Evolutionary conservation across 179 eudicot genomes (phyloP).

Genomic region (Corrigiola litoralis): DNA sequence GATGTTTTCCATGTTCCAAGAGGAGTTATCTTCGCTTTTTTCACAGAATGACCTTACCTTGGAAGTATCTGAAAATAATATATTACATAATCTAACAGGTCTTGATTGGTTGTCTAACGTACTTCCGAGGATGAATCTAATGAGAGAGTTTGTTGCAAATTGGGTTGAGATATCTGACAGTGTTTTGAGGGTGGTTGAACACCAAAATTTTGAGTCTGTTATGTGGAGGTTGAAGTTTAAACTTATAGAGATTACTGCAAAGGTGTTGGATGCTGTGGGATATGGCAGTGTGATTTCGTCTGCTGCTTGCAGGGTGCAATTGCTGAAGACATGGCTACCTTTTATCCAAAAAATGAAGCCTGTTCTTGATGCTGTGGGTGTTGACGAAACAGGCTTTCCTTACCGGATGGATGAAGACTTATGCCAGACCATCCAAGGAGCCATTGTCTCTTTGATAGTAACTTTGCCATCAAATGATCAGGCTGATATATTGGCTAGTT

Average conservation of each 20-base stretch:
- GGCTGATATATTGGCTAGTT: constrained; percentile 68
- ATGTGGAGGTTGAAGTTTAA: constrained; percentile 67
- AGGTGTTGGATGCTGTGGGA: constrained; percentile 76
- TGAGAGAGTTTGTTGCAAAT: constrained; percentile 61
- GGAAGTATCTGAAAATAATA: constrained; percentile 30
- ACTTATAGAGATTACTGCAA: constrained; percentile 56
- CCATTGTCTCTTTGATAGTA: constrained; percentile 61
- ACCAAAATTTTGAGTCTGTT: constrained; percentile 36
- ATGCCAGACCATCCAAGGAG: constrained; percentile 68
- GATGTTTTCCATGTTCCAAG: constrained; percentile 39
- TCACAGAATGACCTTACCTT: constrained; percentile 23
- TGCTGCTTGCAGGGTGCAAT: constrained; percentile 38
- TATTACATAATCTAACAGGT: constrained; percentile 40
- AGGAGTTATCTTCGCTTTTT: constrained; percentile 40
- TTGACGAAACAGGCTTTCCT: constrained; percentile 34
- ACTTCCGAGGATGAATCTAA: constrained; percentile 65
- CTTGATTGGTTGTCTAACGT: constrained; percentile 74
- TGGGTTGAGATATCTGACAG: constrained; percentile 58
- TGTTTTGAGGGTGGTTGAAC: constrained; percentile 31
- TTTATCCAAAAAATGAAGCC: constrained; percentile 69
- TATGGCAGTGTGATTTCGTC: constrained; percentile 72
- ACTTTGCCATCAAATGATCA: constrained; percentile 86
- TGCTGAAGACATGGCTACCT: constrained; percentile 72
- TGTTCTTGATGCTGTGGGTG: constrained; percentile 43
- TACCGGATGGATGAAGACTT: constrained; percentile 75